These are phyloP conservation scores for Bipolaris victoriae DNA, from an alignment of 2,329 filamentous ascomycete species.

Conservation along the genomic window DNA sequence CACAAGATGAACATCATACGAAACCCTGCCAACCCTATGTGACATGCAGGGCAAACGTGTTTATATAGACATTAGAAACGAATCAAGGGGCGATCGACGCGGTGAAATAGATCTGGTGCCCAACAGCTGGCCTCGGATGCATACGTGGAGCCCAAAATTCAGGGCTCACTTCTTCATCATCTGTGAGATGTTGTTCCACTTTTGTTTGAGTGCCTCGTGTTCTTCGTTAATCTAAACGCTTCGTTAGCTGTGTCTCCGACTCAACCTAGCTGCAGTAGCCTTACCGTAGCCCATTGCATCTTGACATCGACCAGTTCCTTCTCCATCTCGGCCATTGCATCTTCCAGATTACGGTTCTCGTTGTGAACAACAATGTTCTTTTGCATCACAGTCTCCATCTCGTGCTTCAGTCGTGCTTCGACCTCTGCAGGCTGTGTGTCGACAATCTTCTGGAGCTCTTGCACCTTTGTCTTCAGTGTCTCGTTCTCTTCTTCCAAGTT, in stretches of 20 bases:
- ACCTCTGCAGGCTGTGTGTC: slow-evolving; percentile 89
- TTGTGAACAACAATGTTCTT: slow-evolving; percentile 93
- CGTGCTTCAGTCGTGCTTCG: slow-evolving; percentile 77
- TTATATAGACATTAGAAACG: slow-evolving; percentile 44
- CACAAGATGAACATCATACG: slow-evolving; percentile 10
- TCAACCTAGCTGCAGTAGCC: slow-evolving; percentile 39
- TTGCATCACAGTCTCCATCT: slow-evolving; percentile 91
- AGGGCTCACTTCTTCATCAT: slow-evolving; percentile 51
- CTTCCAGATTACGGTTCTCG: slow-evolving; percentile 86
- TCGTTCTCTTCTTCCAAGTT: slow-evolving; percentile 89
- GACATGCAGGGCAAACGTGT: slow-evolving; percentile 4
- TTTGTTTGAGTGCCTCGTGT: slow-evolving; percentile 56
- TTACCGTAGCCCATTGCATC: slow-evolving; percentile 93
- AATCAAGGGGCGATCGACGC: slow-evolving; percentile 37
- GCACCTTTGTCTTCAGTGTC: slow-evolving; percentile 80
- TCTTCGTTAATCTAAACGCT: slow-evolving; percentile 54
- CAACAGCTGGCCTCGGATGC: slow-evolving; percentile 25
- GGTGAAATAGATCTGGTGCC: slow-evolving; percentile 25
- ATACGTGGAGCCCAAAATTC: slow-evolving; percentile 16
- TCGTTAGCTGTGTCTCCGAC: slow-evolving; percentile 23
- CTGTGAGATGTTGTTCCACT: slow-evolving; percentile 55
- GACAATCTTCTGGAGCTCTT: slow-evolving; percentile 83
- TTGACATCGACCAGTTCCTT: slow-evolving; percentile 91
- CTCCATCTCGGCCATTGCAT: slow-evolving; percentile 90
- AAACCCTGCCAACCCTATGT: not conserved